phyloP scores from a whole-genome alignment of 768 basidiomycete genomes.

The Mycena filopes region DNA sequence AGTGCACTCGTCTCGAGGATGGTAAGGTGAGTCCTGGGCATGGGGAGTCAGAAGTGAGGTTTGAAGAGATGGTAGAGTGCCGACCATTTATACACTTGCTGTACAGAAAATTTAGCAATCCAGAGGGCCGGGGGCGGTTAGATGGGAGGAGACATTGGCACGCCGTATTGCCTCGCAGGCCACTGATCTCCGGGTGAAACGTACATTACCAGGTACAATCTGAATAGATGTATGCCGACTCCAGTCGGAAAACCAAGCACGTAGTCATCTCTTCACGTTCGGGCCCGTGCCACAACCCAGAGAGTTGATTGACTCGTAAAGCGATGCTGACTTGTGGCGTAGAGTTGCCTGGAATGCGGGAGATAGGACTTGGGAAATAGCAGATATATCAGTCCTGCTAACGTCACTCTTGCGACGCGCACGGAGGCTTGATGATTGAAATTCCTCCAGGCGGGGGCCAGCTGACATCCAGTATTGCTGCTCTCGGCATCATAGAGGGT shows the following conservation, averaged over 20 bases:
- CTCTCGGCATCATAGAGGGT: neutral
- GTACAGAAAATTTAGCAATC: slow-evolving; percentile 18
- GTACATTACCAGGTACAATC: slow-evolving; percentile 29
- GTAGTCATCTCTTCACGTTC: slow-evolving; percentile 7
- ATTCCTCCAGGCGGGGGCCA: neutral
- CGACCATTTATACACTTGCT: slow-evolving; percentile 31
- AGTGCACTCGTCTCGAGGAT: slow-evolving; percentile 68
- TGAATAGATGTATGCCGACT: slow-evolving; percentile 23
- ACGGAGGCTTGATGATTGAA: slow-evolving; percentile 25
- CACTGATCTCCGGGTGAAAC: slow-evolving; percentile 35
- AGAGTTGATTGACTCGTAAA: slow-evolving; percentile 23
- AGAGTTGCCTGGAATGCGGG: neutral
- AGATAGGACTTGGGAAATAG: slow-evolving; percentile 1
- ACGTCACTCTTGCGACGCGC: slow-evolving; percentile 33
- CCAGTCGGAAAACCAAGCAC: slow-evolving; percentile 18
- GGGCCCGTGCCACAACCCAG: slow-evolving; percentile 9
- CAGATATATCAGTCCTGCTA: slow-evolving; percentile 24
- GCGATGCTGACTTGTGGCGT: slow-evolving; percentile 24
- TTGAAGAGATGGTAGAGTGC: slow-evolving; percentile 16
- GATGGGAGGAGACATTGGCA: slow-evolving; percentile 29
- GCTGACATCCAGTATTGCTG: neutral
- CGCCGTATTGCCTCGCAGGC: slow-evolving; percentile 29
- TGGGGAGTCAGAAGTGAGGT: slow-evolving; percentile 40
- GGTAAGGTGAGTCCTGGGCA: slow-evolving; percentile 68
- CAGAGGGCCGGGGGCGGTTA: slow-evolving; percentile 25